Conservation (phyloP, 257 asterid species). For the Nicotiana otophora region DNA sequence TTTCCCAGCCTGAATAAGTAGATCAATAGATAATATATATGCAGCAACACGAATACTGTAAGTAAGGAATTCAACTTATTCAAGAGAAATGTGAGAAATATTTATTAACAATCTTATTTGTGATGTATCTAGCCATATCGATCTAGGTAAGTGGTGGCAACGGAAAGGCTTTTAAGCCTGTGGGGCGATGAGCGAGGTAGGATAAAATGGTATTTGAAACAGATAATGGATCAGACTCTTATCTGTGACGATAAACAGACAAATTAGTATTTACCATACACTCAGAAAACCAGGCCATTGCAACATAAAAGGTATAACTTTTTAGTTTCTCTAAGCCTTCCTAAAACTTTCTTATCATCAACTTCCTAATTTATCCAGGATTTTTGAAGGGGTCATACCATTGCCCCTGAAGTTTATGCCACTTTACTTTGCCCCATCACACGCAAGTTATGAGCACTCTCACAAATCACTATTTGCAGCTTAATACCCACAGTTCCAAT, state of each 20-base stretch:
- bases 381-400: neutral
- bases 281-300: neutral
- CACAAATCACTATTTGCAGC: neutral
- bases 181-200: too few species aligned
- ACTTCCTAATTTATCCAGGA: neutral
- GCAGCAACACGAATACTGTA: neutral
- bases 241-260: neutral
- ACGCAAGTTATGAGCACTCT: neutral
- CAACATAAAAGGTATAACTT: neutral
- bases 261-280: neutral
- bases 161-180: too few species aligned
- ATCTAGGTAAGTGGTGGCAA: too few species aligned
- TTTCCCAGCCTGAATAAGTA: conserved; percentile 65
- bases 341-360: neutral
- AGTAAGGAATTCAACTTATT: neutral
- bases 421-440: neutral
- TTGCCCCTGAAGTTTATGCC: neutral
- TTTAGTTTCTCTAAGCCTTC: neutral
- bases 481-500: neutral
- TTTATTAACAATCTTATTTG: too few species aligned
- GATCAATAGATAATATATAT: neutral
- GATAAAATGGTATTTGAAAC: too few species aligned
- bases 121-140: too few species aligned
- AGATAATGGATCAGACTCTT: neutral
- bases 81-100: neutral